Conservation (phyloP, 345 rosid species). For the Brassica incana region DNA sequence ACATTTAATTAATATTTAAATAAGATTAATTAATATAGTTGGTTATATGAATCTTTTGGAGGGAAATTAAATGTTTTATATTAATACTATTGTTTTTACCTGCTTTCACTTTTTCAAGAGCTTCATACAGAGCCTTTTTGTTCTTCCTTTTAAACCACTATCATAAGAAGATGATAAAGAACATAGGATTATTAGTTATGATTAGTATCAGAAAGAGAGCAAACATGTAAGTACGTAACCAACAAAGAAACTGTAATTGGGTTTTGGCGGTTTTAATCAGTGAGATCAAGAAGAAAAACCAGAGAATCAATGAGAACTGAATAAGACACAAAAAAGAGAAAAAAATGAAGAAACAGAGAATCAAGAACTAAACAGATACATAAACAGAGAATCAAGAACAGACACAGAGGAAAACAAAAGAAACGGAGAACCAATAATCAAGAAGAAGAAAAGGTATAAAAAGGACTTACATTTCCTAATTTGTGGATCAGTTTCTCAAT, state of each 20-base stretch:
- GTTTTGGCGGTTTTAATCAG: neutral
- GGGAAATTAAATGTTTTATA: neutral
- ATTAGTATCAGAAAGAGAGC: slow-evolving; percentile 8
- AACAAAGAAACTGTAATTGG: neutral
- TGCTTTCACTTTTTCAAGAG: slow-evolving; percentile 90
- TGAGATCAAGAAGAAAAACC: neutral
- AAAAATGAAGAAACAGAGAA: neutral
- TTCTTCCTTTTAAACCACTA: slow-evolving; percentile 73
- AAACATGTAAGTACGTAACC: neutral
- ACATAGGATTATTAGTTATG: neutral
- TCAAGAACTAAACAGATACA: neutral
- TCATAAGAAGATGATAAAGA: neutral
- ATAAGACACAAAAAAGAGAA: too few species aligned
- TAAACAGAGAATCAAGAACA: neutral
- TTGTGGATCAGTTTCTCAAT: slow-evolving; percentile 58
- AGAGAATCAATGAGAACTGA: neutral
- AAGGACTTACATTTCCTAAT: slow-evolving; percentile 33
- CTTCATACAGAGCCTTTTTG: slow-evolving; percentile 71
- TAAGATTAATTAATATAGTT: neutral
- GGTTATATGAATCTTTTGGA: neutral
- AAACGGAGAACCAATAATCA: neutral
- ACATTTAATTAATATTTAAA: neutral
- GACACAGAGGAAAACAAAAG: too few species aligned
- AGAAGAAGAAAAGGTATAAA: neutral
- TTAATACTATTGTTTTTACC: slow-evolving; percentile 41